These are phyloP conservation scores for Xanthoconium stramineum DNA, from an alignment of 768 basidiomycete genomes.

Conservation along the genomic window DNA sequence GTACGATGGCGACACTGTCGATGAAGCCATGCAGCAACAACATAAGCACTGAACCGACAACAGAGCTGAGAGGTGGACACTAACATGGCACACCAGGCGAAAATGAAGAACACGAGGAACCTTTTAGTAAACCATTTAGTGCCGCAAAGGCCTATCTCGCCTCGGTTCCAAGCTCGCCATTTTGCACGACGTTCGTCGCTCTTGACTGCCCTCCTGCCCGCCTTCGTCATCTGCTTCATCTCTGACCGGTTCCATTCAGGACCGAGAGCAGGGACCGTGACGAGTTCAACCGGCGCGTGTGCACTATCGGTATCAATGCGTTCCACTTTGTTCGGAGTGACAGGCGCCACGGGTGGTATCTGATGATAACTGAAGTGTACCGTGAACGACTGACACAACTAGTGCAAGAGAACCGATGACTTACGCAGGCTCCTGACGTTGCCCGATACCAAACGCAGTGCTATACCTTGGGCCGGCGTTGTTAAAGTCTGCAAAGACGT, in stretches of 20 bases:
- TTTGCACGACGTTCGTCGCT: slow-evolving; percentile 49
- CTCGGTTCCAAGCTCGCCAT: slow-evolving; percentile 77
- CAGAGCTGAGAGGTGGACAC: slow-evolving; percentile 22
- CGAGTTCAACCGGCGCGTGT: slow-evolving; percentile 69
- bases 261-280: slow-evolving; percentile 89
- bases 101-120: slow-evolving; percentile 65
- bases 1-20: slow-evolving; percentile 58
- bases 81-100: slow-evolving; percentile 55
- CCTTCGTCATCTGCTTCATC: slow-evolving; percentile 71
- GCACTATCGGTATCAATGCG: slow-evolving; percentile 31
- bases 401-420: slow-evolving; percentile 18
- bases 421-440: slow-evolving; percentile 46
- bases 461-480: slow-evolving; percentile 80
- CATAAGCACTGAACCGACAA: slow-evolving; percentile 2
- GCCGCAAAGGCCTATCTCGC: slow-evolving; percentile 77
- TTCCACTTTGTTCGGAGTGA: slow-evolving; percentile 34
- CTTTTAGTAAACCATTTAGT: slow-evolving; percentile 67
- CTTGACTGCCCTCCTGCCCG: slow-evolving; percentile 63
- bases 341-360: slow-evolving; percentile 30
- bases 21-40: neutral
- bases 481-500: slow-evolving; percentile 89
- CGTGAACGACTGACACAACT: slow-evolving; percentile 2
- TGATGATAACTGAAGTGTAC: slow-evolving; percentile 42
- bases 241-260: slow-evolving; percentile 86
- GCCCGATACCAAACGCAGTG: slow-evolving; percentile 47